Conservation (phyloP, 108 stramenopile genomes). For the Cyclotella kingstonii region DNA sequence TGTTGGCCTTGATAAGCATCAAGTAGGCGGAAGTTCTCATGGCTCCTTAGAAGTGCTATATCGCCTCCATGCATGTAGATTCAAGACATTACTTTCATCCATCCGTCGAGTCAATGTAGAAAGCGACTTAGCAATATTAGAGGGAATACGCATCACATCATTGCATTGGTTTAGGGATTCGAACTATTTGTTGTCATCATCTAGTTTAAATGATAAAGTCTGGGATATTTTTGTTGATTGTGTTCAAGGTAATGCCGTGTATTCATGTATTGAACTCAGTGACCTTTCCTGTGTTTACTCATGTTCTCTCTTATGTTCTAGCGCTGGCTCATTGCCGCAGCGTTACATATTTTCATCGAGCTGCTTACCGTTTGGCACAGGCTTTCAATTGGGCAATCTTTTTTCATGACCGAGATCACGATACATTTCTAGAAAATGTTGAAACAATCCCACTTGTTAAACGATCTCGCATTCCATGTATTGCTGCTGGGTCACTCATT, state of each 20-base stretch:
- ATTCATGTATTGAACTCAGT: not conserved
- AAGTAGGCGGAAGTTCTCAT: constrained; percentile 77
- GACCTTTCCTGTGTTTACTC: not conserved
- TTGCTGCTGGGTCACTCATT: constrained; percentile 44
- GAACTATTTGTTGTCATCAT: constrained; percentile 1
- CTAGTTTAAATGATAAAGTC: constrained; percentile 37
- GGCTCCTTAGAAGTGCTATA: constrained; percentile 74
- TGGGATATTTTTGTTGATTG: constrained; percentile 74
- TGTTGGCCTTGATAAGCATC: constrained; percentile 38
- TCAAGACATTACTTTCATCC: constrained; percentile 70
- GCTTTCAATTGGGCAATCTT: constrained; percentile 81
- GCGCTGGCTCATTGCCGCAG: constrained; percentile 57
- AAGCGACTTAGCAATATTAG: constrained; percentile 47
- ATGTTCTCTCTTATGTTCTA: too few species aligned
- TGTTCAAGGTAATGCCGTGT: constrained; percentile 36
- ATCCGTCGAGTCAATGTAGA: constrained; percentile 45
- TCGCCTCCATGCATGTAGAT: constrained; percentile 75
- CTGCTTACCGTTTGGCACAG: constrained; percentile 76
- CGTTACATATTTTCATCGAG: constrained; percentile 82
- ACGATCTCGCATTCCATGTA: constrained; percentile 47
- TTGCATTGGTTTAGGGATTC: constrained; percentile 43
- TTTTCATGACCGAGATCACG: constrained; percentile 51
- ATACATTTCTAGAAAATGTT: constrained; percentile 35
- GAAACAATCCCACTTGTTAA: constrained; percentile 48
- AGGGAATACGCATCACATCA: constrained; percentile 68